Evolutionary conservation across 2,329 filamentous ascomycete species (phyloP).

Genomic region (Aspergillus terreus): DNA sequence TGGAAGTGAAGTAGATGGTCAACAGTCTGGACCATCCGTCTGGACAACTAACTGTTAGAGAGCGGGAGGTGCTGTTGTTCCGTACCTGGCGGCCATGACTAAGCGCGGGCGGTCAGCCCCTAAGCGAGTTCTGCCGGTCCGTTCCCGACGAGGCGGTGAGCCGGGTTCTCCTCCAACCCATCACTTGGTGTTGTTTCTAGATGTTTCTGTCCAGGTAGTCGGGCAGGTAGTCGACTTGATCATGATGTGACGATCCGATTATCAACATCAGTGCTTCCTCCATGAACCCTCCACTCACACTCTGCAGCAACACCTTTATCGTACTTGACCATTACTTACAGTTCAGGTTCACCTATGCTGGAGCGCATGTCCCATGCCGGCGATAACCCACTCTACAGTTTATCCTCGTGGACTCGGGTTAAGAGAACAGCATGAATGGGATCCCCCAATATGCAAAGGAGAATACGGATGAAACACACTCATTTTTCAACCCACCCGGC

Average conservation of each 20-base stretch:
- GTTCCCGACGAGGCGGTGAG: constrained; percentile 10
- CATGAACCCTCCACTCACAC: too few species aligned
- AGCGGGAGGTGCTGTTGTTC: constrained; percentile 4
- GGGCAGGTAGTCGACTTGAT: too few species aligned
- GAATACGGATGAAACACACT: too few species aligned
- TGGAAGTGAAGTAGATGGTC: neutral
- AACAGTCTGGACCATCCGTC: constrained; percentile 24
- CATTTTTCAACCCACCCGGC: too few species aligned
- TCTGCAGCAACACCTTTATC: too few species aligned
- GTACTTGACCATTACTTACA: too few species aligned
- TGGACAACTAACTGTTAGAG: constrained; percentile 26
- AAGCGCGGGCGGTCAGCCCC: constrained; percentile 39
- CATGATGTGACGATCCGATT: too few species aligned
- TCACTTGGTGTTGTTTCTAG: neutral
- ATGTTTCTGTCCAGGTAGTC: neutral
- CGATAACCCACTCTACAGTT: too few species aligned
- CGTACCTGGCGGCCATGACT: constrained; percentile 17
- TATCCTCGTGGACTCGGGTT: neutral
- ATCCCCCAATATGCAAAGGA: neutral
- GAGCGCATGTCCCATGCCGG: too few species aligned
- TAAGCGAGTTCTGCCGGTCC: constrained; percentile 26
- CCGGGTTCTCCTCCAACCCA: neutral
- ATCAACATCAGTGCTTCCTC: too few species aligned
- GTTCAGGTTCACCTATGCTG: too few species aligned
- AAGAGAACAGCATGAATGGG: neutral